These are phyloP conservation scores for Xylariaceae sp. DNA, from an alignment of 2,329 filamentous ascomycete genomes.

Conservation along the genomic window DNA sequence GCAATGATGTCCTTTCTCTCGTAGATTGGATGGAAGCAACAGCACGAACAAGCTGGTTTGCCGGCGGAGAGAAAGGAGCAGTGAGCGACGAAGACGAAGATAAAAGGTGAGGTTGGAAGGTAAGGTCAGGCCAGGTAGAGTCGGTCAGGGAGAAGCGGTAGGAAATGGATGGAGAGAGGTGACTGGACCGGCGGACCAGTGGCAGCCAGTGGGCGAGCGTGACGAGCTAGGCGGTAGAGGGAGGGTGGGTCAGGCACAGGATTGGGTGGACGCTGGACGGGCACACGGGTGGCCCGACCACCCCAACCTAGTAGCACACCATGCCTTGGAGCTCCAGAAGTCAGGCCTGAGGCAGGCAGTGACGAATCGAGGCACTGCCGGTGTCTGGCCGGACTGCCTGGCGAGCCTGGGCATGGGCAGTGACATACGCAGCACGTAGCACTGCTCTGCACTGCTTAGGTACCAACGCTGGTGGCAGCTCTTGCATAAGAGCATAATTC, in stretches of 20 bases:
- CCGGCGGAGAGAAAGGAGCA: constrained; percentile 22
- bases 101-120: constrained; percentile 18
- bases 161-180: constrained; percentile 18
- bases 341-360: too few relatives aligned
- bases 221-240: constrained; percentile 13
- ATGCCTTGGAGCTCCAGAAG: too few relatives aligned
- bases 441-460: too few relatives aligned
- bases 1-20: constrained; percentile 20
- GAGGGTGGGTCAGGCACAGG: constrained; percentile 18
- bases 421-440: too few relatives aligned
- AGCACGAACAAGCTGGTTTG: constrained; percentile 18
- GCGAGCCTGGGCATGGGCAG: background rate
- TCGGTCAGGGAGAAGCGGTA: constrained; percentile 22
- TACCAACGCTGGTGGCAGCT: too few relatives aligned
- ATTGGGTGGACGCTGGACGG: constrained; percentile 17
- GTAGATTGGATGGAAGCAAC: constrained; percentile 15
- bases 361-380: too few relatives aligned
- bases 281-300: too few relatives aligned
- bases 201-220: too few relatives aligned
- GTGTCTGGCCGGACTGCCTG: constrained; percentile 1
- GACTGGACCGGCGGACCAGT: constrained; percentile 9
- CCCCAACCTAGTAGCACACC: too few relatives aligned
- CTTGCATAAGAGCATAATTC: too few relatives aligned
- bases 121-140: too few relatives aligned
- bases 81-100: constrained; percentile 27